Conservation (phyloP, 176 grass and related monocot genomes). For the bread wheat (Triticum aestivum) region DNA sequence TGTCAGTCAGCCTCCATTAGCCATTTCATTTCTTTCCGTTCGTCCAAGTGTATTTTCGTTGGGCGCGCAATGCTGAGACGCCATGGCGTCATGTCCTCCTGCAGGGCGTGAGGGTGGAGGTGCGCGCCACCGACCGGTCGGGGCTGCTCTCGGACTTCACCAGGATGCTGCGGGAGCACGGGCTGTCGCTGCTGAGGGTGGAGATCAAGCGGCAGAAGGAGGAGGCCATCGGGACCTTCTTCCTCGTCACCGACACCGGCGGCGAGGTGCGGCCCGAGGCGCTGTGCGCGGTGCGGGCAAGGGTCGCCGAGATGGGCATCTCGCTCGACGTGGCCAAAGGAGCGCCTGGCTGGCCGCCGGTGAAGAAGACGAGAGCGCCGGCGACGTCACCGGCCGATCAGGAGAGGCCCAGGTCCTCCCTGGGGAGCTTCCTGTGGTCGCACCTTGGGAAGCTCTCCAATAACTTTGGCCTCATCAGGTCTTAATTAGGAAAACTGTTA, state of each 20-base stretch:
- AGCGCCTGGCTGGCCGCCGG: constrained; percentile 24
- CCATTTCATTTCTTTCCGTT: neutral
- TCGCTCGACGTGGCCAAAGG: constrained; percentile 35
- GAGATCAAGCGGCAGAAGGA: constrained; percentile 51
- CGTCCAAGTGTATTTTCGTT: neutral
- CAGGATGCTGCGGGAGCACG: constrained; percentile 53
- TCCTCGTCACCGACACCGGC: constrained; percentile 51
- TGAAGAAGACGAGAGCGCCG: constrained; percentile 36
- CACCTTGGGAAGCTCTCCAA: constrained; percentile 54
- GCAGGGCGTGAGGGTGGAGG: constrained; percentile 60
- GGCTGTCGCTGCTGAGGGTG: constrained; percentile 42
- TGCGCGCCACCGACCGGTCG: constrained; percentile 43
- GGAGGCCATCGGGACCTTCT: constrained; percentile 42
- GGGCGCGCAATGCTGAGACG: neutral
- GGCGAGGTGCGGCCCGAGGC: constrained; percentile 45
- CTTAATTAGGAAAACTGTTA: neutral
- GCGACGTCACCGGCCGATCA: neutral
- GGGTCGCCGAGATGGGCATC: constrained; percentile 34
- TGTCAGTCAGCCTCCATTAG: constrained; percentile 40
- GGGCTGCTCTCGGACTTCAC: constrained; percentile 62
- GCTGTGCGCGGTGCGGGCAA: constrained; percentile 38
- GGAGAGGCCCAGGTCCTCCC: constrained; percentile 31
- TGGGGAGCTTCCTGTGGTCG: constrained; percentile 46
- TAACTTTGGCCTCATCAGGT: constrained; percentile 36
- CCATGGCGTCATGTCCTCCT: neutral